phyloP scores from a whole-genome alignment of 495 filamentous ascomycete species.

The Geopyxis carbonaria region DNA sequence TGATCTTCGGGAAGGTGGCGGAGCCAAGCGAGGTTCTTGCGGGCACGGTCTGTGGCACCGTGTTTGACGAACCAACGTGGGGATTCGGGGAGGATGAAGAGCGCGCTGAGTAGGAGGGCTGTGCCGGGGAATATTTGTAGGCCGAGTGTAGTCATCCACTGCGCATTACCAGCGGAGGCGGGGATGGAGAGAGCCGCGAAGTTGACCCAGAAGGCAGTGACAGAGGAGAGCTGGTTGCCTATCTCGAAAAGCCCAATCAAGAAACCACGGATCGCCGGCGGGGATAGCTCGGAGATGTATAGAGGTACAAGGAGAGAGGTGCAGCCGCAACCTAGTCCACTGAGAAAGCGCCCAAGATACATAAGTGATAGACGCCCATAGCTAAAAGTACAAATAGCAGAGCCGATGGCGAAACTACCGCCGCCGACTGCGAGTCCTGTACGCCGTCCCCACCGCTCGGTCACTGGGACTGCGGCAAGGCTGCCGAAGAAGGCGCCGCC shows the following conservation, averaged over 20 bases:
- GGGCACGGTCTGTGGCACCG: constrained; percentile 33
- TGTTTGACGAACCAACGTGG: constrained; percentile 40
- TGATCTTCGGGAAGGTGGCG: constrained; percentile 21
- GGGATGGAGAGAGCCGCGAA: constrained; percentile 29
- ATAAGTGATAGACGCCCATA: constrained; percentile 15
- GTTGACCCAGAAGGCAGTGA: constrained; percentile 41
- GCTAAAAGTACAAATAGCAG: constrained; percentile 12
- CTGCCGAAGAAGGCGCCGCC: constrained; percentile 31
- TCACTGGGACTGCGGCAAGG: constrained; percentile 29
- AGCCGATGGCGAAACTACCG: constrained; percentile 10
- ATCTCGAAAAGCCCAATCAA: constrained; percentile 40
- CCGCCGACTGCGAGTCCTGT: constrained; percentile 6
- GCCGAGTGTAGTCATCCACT: constrained; percentile 41
- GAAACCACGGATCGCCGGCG: constrained; percentile 39
- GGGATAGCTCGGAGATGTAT: constrained; percentile 41
- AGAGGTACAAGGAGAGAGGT: constrained; percentile 26
- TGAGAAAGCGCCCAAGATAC: constrained; percentile 27
- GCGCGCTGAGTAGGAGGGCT: constrained; percentile 31
- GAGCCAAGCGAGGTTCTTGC: constrained; percentile 29
- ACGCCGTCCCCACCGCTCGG: constrained; percentile 28
- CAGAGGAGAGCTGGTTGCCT: constrained; percentile 37
- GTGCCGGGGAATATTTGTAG: constrained; percentile 39
- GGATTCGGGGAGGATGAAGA: constrained; percentile 35
- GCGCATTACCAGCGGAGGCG: constrained; percentile 20
- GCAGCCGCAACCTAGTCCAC: constrained; percentile 28